Base-by-base conservation (phyloP, 768 basidiomycete species). In the Psilocybe cubensis region DNA sequence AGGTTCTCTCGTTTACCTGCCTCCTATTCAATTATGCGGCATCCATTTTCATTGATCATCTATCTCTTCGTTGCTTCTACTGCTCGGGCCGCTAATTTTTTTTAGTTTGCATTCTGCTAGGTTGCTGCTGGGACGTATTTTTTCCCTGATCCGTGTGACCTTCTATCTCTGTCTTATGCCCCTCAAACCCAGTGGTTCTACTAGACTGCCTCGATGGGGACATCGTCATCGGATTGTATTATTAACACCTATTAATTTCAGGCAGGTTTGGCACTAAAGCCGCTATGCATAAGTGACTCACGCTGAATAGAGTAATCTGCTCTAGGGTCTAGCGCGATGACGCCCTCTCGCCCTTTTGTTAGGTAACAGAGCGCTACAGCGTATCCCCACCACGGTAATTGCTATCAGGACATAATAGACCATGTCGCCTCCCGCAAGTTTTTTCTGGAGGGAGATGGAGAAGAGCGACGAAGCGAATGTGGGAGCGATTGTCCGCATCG, bases 401-500 rank as follows among this genome's bases (percentile, higher is more conserved):
- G 55, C 65, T 24, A 76, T 52, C 21, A 79, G 62, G n/a, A 79
- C 43, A n/a, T 76, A 66, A 63, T 76, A 80, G 3, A 79, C 76
- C 64, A 80, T 68, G 42, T 79, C 74, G 1, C 84, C 84, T 1
- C 81, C 79, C 2, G 76, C 66, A 46, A 83, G 70, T 31, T 78
- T 72, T 42, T 66, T 67, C 57, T 84, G 69, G 7, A 81, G 54
- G 0, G 84, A 84, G 0, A 83, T 61, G 1, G 87, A 81, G 62
- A 84, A 87, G 14, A 87, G 68, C 2, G 86, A 85, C 1, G 83
- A 81, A 4, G 84, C 78, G 20, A 79, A 63, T 14, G 83, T 74
- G 0, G 86, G 86, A 9, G 82, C 84, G 11, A 86, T 63, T 0
- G 84, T 75, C 33, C 85, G 76, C 64, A 79, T 74, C 4, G 76